These are phyloP conservation scores for Corylus heterophylla DNA, from an alignment of 306 rosid genomes.

Conservation along the genomic window DNA sequence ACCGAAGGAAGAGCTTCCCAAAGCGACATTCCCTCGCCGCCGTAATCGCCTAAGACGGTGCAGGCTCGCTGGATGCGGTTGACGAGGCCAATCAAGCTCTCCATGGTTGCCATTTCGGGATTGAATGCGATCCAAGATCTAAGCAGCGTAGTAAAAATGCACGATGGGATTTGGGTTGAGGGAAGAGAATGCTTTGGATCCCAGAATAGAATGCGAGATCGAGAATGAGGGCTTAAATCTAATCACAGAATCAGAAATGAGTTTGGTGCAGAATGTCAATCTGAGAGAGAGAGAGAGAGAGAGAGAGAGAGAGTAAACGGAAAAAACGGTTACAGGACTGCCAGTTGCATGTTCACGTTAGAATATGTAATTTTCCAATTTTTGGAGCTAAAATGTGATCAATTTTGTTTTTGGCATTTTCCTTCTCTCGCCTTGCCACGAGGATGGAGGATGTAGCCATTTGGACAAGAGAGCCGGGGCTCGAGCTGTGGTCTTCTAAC, in stretches of 20 bases:
- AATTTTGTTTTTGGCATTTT: no score
- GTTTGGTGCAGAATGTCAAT: slow-evolving; percentile 44
- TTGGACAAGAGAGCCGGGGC: no score
- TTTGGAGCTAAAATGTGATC: no score
- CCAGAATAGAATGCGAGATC: slow-evolving; percentile 28
- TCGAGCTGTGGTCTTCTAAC: no score
- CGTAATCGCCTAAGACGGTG: slow-evolving; percentile 92
- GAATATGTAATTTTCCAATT: no score
- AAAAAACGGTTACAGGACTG: slow-evolving; percentile 39
- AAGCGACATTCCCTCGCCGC: slow-evolving; percentile 97
- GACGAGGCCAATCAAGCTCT: slow-evolving; percentile 98
- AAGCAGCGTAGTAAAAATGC: neutral
- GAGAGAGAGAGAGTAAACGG: slow-evolving; percentile 16
- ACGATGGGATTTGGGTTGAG: neutral
- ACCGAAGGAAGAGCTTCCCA: slow-evolving; percentile 99
- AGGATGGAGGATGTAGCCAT: no score
- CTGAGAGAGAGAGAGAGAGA: slow-evolving; percentile 24
- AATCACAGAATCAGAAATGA: slow-evolving; percentile 12
- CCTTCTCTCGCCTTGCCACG: no score
- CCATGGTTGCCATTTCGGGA: slow-evolving; percentile 88
- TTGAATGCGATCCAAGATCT: slow-evolving; percentile 20
- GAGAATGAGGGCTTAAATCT: slow-evolving; percentile 2
- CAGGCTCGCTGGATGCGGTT: slow-evolving; percentile 96
- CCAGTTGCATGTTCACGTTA: neutral
- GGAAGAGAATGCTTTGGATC: slow-evolving; percentile 14